These are phyloP conservation scores for Alternaria brassicae DNA, from an alignment of 2,329 filamentous ascomycete genomes.

Conservation along the genomic window DNA sequence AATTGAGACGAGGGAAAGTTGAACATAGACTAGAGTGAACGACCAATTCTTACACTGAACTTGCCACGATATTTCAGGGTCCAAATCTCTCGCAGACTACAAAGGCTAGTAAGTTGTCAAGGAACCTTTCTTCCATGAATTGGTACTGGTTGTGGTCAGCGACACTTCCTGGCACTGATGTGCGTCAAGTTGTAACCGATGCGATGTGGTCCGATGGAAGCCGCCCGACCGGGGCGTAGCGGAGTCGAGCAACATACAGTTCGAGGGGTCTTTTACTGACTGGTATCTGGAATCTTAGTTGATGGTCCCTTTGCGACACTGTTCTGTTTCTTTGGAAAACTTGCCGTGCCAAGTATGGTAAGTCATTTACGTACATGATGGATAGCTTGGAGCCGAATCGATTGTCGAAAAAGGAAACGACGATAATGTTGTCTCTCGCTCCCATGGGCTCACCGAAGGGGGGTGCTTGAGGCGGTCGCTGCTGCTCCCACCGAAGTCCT, in stretches of 20 bases:
- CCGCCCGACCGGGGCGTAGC: conserved; percentile 36
- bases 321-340: neutral
- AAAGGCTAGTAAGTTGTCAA: neutral
- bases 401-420: too few species aligned
- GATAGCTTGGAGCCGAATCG: too few species aligned
- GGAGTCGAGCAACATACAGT: conserved; percentile 34
- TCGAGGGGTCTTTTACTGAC: conserved; percentile 40
- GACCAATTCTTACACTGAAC: too few species aligned
- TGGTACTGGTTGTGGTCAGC: conserved; percentile 32
- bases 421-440: too few species aligned
- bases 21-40: neutral
- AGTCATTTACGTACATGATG: conserved; percentile 41
- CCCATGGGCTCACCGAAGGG: too few species aligned
- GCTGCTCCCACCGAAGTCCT: too few species aligned
- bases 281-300: conserved; percentile 17
- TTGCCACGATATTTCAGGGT: neutral
- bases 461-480: too few species aligned
- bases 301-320: neutral
- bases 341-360: conserved; percentile 39
- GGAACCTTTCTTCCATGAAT: conserved; percentile 16
- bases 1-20: neutral
- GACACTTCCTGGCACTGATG: conserved; percentile 3
- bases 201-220: conserved; percentile 32
- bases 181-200: conserved; percentile 32
- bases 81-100: neutral